Conservation (phyloP, 164 flowering plant species). For the Protea cynaroides region DNA sequence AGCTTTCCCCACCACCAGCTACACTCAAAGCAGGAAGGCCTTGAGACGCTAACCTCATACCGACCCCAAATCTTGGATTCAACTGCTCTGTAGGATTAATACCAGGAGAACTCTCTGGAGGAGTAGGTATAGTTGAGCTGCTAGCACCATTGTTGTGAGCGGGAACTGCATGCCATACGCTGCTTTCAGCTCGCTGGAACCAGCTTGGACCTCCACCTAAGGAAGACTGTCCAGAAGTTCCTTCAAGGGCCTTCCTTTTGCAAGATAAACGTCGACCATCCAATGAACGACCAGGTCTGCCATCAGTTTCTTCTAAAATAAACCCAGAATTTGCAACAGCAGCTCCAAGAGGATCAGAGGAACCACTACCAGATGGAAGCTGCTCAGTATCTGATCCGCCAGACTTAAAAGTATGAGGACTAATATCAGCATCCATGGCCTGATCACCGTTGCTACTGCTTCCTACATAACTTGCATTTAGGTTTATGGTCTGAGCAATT, state of each 20-base stretch:
- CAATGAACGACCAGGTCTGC: slow-evolving; percentile 47
- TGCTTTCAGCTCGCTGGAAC: slow-evolving; percentile 39
- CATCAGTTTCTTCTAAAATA: slow-evolving; percentile 35
- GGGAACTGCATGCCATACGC: slow-evolving; percentile 35
- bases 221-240: slow-evolving; percentile 55
- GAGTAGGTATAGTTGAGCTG: slow-evolving; percentile 23
- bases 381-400: slow-evolving; percentile 26
- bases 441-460: slow-evolving; percentile 25
- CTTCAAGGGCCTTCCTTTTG: slow-evolving; percentile 75
- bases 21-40: slow-evolving; percentile 25
- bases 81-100: slow-evolving; percentile 22
- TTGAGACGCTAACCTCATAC: slow-evolving; percentile 26
- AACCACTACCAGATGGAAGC: slow-evolving; percentile 24
- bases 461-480: slow-evolving; percentile 31
- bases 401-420: slow-evolving; percentile 28
- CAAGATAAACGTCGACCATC: slow-evolving; percentile 57
- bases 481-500: slow-evolving; percentile 26
- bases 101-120: slow-evolving; percentile 20
- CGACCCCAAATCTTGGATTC: slow-evolving; percentile 33
- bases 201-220: slow-evolving; percentile 37
- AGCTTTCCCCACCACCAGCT: slow-evolving; percentile 23
- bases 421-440: slow-evolving; percentile 18
- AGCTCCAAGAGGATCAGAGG: slow-evolving; percentile 33
- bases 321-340: slow-evolving; percentile 37
- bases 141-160: slow-evolving; percentile 22